These are phyloP conservation scores for Conticribra weissflogii DNA, from an alignment of 108 stramenopile genomes.

Conservation along the genomic window DNA sequence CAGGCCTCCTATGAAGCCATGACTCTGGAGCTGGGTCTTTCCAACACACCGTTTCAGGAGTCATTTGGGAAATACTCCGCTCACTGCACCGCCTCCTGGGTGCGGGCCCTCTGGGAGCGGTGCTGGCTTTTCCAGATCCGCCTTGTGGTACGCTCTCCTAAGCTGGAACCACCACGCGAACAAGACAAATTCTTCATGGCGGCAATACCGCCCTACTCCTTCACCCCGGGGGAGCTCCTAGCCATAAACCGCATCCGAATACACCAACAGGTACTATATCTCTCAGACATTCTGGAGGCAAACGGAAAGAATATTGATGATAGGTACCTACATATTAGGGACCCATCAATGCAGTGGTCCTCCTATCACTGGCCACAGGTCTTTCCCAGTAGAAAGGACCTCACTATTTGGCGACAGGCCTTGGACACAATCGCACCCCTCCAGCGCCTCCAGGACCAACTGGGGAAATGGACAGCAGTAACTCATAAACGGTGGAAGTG, in stretches of 20 bases:
- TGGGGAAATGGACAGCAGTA: no score
- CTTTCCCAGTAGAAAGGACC: no score
- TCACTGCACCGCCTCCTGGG: no score
- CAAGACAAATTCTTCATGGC: constrained; percentile 16
- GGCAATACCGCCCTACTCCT: background rate
- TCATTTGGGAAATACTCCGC: background rate
- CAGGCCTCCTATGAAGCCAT: no score
- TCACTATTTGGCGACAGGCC: background rate
- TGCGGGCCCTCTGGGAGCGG: constrained; percentile 18
- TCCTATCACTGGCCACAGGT: background rate
- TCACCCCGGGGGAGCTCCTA: background rate
- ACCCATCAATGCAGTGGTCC: background rate
- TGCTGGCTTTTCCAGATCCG: background rate
- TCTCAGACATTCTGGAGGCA: no score
- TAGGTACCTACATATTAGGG: background rate
- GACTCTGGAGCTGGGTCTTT: constrained; percentile 11
- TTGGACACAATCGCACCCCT: background rate
- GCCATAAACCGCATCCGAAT: constrained; percentile 1
- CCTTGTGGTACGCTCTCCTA: background rate
- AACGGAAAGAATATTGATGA: background rate
- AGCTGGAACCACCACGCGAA: constrained; percentile 10
- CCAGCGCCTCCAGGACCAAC: no score
- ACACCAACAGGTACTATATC: no score
- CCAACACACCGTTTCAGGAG: constrained; percentile 6
- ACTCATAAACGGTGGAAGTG: no score